Evolutionary conservation across 495 filamentous ascomycete species (phyloP), one percentile per base, ranked within the genome.

Genomic region (Penicillium parvum): DNA sequence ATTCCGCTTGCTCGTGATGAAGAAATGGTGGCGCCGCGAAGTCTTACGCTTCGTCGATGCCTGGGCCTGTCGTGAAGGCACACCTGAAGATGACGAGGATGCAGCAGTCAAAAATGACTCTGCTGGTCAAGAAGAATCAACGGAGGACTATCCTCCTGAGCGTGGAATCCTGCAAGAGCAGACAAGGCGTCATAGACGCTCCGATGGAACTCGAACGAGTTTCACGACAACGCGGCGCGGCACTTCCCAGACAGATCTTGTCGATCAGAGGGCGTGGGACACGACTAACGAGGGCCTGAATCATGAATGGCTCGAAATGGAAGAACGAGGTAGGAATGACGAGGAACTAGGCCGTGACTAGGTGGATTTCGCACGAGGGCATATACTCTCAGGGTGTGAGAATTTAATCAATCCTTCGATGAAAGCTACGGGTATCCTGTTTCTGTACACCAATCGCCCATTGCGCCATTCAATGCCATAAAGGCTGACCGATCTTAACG

Each of bases 21-120:
- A 82, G 40, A 65, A 60, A 18, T 68, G 81, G 44, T 86, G 81
- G 82, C 69, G 64, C 2, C 67, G 72, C 28, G 80, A 84, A 40
- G 75, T 74, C 5, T 67, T 86, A 37, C 61, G 73, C 28, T 81
- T 74, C 61, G 82, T 87, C 5, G 81, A 87, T 59, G 72, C 73
- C 3, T 85, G 83, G 83, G 81, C 83, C n/a, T 86, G 83, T 60
- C 71, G 75, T 20, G 74, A 81, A 37, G 82, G 83, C 1, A 81
- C 74, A 1, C 79, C 76, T 0, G 81, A 84, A 49, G 78, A 78
- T 45, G 76, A 78, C 39, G 76, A 81, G 47, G 73, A 79, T 35
- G 51, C 51, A 37, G 40, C n/a, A n/a, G n/a, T n/a, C n/a, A n/a
- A n/a, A 32, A 18, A 20, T 11, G 29, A 42, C 2, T 12, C 25